phyloP scores from a whole-genome alignment of 2,329 filamentous ascomycete genomes.

The Diaporthe sp. region DNA sequence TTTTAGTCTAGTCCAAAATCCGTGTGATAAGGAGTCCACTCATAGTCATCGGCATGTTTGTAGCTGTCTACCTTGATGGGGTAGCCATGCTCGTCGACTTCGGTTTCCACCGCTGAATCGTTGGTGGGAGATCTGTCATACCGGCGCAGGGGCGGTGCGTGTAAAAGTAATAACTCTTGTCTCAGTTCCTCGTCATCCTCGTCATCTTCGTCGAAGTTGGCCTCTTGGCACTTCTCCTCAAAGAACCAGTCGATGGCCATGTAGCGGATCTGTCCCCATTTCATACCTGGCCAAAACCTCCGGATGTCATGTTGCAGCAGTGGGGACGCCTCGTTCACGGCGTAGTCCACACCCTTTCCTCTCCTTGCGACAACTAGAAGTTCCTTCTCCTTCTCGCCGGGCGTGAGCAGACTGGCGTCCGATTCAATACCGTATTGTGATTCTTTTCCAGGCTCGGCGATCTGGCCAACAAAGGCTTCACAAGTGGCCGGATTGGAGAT shows the following conservation, averaged over 20 bases:
- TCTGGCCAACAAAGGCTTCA: no score
- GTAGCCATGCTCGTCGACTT: not conserved
- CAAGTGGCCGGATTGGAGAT: no score
- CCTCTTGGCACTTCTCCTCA: not conserved
- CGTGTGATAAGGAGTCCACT: not conserved
- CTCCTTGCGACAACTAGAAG: not conserved
- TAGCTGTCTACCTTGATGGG: not conserved
- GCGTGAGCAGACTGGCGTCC: not conserved
- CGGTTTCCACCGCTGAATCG: not conserved
- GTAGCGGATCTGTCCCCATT: not conserved
- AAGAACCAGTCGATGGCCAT: not conserved
- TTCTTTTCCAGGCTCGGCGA: no score
- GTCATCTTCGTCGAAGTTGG: not conserved
- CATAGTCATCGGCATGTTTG: slow-evolving; percentile 1
- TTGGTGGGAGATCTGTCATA: not conserved
- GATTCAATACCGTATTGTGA: no score
- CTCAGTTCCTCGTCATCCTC: no score
- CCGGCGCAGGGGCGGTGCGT: no score
- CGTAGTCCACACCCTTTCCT: not conserved
- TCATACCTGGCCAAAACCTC: not conserved
- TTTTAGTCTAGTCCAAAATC: not conserved
- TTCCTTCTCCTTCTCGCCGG: not conserved
- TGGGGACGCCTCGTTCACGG: not conserved
- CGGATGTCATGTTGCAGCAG: not conserved
- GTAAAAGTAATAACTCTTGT: no score